Evolutionary conservation across 768 basidiomycete genomes (phyloP), one percentile per base, ranked within the genome.

Genomic region (Amanita muscaria): DNA sequence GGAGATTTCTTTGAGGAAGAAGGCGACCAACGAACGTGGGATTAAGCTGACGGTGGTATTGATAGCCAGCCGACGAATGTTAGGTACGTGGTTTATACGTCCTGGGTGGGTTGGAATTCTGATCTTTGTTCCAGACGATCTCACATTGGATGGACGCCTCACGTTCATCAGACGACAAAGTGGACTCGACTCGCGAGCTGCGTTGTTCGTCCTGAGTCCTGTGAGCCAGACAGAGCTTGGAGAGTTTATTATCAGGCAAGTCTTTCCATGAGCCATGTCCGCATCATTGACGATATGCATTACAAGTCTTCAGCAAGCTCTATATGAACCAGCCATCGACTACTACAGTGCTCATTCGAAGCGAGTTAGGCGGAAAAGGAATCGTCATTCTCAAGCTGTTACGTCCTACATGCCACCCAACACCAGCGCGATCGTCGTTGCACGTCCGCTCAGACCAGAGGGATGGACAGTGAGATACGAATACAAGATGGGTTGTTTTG

Each of bases 381-480:
- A 87, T 50, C 69, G 86, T 27, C 82, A 91, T 56, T 77, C 85
- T 0, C 83, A 84, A 55, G 53, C 67, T 3, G 58, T 65, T 7
- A 68, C 76, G 3, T 60, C 74, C 2, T 77, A 80, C 51, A 64
- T 73, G 4, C 66, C 68, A n/a, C 66, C 77, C 3, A 53, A 71
- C n/a, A 62, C 69, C 5, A 60, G 57, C 16, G 50, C 66, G 11
- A 59, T 60, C 31, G n/a, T n/a, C n/a, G 59, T 74, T 15, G 61
- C 74, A 1, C 77, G 81, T 14, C 79, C 84, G 1, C 65, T 96
- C 4, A 70, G 86, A 22, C 76, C 83, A 1, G 83, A 89, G 61
- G 93, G 93, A 0, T 99, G 93, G 94, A 89, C 87, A 0, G 91
- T 94, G 15, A 71, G 96, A 23, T 97, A 97, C 56, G 93, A 97